Conservation (phyloP, 140 eudicot genomes). For the Senecio squalidus region DNA sequence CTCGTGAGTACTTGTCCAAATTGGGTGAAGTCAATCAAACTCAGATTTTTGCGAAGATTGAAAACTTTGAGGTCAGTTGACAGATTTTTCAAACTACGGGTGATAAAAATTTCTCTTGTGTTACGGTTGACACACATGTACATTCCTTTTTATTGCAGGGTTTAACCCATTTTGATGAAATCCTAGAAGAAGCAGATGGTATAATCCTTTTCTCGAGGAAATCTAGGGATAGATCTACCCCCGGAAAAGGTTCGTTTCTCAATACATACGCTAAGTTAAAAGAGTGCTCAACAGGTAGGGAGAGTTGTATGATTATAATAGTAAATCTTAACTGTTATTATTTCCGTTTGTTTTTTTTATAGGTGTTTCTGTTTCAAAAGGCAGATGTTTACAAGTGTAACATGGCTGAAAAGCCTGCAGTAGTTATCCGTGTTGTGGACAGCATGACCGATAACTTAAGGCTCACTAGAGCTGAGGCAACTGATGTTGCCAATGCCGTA, state of each 20-base stretch:
- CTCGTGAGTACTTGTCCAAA: slow-evolving; percentile 64
- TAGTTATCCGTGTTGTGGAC: slow-evolving; percentile 73
- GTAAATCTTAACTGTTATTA: too few species aligned
- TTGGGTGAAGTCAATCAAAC: slow-evolving; percentile 74
- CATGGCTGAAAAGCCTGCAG: slow-evolving; percentile 86
- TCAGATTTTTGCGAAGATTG: slow-evolving; percentile 81
- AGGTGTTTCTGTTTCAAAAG: slow-evolving; percentile 74
- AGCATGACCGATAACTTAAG: slow-evolving; percentile 79
- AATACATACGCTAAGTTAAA: background rate
- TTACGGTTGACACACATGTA: slow-evolving; percentile 8
- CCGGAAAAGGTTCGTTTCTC: slow-evolving; percentile 69
- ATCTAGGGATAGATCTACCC: too few species aligned
- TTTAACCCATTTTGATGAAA: too few species aligned
- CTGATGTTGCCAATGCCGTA: slow-evolving; percentile 85
- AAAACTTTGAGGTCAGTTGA: slow-evolving; percentile 62
- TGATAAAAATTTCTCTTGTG: background rate
- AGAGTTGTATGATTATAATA: too few species aligned
- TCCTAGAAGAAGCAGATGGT: too few species aligned
- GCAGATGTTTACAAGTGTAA: slow-evolving; percentile 68
- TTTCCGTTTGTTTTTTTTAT: slow-evolving; percentile 3
- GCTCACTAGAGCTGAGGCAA: slow-evolving; percentile 84
- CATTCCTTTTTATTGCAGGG: too few species aligned
- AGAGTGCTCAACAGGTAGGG: background rate
- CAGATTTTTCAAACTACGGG: background rate
- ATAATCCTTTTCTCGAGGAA: too few species aligned